Evolutionary conservation across 1,139 yeast genomes (phyloP).

Genomic region (Geotrichum candidum): DNA sequence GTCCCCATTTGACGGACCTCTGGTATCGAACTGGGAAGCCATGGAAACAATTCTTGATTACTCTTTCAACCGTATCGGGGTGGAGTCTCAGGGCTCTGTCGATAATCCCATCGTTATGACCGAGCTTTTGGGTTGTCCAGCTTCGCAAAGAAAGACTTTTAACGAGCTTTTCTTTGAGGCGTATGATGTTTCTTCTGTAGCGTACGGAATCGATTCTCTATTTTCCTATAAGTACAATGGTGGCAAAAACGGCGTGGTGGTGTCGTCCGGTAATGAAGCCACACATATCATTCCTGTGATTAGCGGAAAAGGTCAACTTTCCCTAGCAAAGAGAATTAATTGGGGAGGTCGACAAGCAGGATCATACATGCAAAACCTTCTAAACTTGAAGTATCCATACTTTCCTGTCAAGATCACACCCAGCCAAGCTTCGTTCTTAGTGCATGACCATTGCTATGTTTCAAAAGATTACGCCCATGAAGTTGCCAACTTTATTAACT

Average conservation of each 20-base stretch:
- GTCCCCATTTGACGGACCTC: conserved; percentile 81
- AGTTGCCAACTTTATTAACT: conserved; percentile 48
- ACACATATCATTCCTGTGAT: conserved; percentile 80
- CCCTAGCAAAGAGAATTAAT: conserved; percentile 73
- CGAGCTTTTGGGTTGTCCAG: conserved; percentile 67
- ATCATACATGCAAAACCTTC: conserved; percentile 54
- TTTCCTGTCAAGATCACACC: conserved; percentile 70
- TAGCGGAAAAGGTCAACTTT: conserved; percentile 56
- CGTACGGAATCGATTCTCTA: conserved; percentile 76
- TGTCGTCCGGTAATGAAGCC: conserved; percentile 77
- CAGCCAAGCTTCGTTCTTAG: conserved; percentile 59
- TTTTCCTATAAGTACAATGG: conserved; percentile 56
- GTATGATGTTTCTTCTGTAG: conserved; percentile 64
- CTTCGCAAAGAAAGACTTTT: conserved; percentile 59
- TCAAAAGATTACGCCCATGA: conserved; percentile 65
- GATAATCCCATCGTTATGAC: conserved; percentile 79
- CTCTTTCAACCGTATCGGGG: conserved; percentile 64
- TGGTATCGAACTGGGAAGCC: conserved; percentile 89
- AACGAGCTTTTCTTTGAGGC: conserved; percentile 80
- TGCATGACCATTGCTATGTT: conserved; percentile 74
- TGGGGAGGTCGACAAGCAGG: conserved; percentile 85
- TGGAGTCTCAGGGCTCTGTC: conserved; percentile 49
- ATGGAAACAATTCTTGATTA: conserved; percentile 80
- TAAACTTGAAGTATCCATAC: conserved; percentile 82
- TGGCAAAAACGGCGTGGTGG: conserved; percentile 57